Conservation (phyloP, 1,284 basidiomycete species). For the Fistulinella staudtii region DNA sequence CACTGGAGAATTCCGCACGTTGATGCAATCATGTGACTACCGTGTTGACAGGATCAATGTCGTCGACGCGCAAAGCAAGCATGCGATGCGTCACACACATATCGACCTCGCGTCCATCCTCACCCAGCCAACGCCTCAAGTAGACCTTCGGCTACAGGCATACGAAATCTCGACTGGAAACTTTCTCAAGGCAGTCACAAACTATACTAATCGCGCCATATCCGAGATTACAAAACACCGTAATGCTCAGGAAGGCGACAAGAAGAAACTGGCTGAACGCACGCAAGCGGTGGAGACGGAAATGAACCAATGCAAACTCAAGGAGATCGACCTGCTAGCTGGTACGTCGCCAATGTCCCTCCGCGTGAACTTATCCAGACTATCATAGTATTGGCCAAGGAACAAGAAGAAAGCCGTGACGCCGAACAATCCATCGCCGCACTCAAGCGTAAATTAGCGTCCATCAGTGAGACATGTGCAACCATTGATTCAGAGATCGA, state of each 20-base stretch:
- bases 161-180: slow-evolving; percentile 64
- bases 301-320: slow-evolving; percentile 65
- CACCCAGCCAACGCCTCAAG: slow-evolving; percentile 50
- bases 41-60: slow-evolving; percentile 10
- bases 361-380: neutral
- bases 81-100: slow-evolving; percentile 52
- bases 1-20: too few relatives aligned
- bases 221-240: slow-evolving; percentile 59
- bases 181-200: slow-evolving; percentile 65
- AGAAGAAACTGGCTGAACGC: slow-evolving; percentile 56
- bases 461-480: slow-evolving; percentile 54
- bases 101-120: slow-evolving; percentile 60
- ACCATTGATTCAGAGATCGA: slow-evolving; percentile 66
- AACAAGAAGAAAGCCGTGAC: slow-evolving; percentile 68
- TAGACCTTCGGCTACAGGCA: slow-evolving; percentile 59
- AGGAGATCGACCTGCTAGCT: slow-evolving; percentile 67
- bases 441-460: slow-evolving; percentile 59
- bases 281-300: slow-evolving; percentile 57
- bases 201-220: slow-evolving; percentile 64
- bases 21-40: slow-evolving; percentile 21
- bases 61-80: neutral
- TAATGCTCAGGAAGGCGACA: slow-evolving; percentile 52
- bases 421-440: slow-evolving; percentile 57
- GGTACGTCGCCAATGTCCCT: slow-evolving; percentile 40
- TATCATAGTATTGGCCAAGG: slow-evolving; percentile 55